Evolutionary conservation across 2,329 filamentous ascomycete species (phyloP).

Genomic region (Harringtonia aguacate): DNA sequence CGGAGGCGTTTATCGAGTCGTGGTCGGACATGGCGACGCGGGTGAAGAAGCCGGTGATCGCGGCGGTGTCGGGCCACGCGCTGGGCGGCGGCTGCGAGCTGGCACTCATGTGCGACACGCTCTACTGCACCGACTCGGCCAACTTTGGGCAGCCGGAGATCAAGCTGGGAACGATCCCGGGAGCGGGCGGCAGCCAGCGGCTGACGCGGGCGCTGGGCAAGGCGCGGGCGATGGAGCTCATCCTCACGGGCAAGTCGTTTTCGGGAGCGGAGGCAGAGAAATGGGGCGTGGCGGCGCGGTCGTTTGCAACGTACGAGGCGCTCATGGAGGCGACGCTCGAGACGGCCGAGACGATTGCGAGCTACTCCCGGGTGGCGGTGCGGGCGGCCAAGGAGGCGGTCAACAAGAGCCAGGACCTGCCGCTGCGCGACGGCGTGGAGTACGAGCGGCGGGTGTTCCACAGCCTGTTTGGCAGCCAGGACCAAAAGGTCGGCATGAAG

Average conservation of each 20-base stretch:
- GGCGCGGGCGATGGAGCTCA: slow-evolving; percentile 81
- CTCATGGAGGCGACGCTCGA: slow-evolving; percentile 71
- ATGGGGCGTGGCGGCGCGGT: slow-evolving; percentile 81
- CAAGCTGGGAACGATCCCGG: slow-evolving; percentile 86
- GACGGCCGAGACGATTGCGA: slow-evolving; percentile 82
- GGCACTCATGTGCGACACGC: slow-evolving; percentile 92
- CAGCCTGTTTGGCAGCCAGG: slow-evolving; percentile 80
- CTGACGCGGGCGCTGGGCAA: slow-evolving; percentile 77
- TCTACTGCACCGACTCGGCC: slow-evolving; percentile 78
- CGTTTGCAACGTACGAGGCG: slow-evolving; percentile 70
- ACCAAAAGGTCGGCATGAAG: slow-evolving; percentile 95
- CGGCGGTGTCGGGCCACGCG: slow-evolving; percentile 88
- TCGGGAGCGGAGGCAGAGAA: slow-evolving; percentile 72
- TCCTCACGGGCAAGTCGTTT: slow-evolving; percentile 78
- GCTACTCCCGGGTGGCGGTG: slow-evolving; percentile 77
- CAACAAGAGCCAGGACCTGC: slow-evolving; percentile 93
- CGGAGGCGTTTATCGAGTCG: slow-evolving; percentile 82
- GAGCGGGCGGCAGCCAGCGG: slow-evolving; percentile 83
- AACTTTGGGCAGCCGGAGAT: slow-evolving; percentile 97
- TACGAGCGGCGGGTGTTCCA: slow-evolving; percentile 93
- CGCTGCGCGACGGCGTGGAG: slow-evolving; percentile 82
- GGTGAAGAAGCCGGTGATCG: slow-evolving; percentile 89
- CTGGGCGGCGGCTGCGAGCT: slow-evolving; percentile 94
- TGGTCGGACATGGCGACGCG: slow-evolving; percentile 80
- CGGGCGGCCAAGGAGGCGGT: slow-evolving; percentile 95